phyloP scores from a whole-genome alignment of 2,329 filamentous ascomycete species.

The Fusarium citri region DNA sequence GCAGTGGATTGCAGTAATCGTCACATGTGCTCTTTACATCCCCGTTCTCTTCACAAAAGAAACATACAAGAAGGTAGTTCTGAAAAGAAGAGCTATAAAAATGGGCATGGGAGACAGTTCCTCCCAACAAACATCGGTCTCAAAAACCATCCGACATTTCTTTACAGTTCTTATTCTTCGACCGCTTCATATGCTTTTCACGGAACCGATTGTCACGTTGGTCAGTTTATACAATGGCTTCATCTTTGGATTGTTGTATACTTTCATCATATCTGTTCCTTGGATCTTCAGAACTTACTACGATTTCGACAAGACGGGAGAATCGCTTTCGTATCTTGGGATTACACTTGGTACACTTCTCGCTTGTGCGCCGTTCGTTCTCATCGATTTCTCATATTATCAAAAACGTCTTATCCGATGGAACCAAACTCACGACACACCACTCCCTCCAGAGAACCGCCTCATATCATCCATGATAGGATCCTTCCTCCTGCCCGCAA shows the following conservation, averaged over 20 bases:
- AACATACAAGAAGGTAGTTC: conserved; percentile 30
- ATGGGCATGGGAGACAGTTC: conserved; percentile 29
- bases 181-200: conserved; percentile 30
- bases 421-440: neutral
- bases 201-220: conserved; percentile 23
- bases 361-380: conserved; percentile 19
- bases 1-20: conserved; percentile 27
- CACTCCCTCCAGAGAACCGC: conserved; percentile 13
- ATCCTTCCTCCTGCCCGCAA: conserved; percentile 15
- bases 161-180: conserved; percentile 33
- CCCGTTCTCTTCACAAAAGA: conserved; percentile 27
- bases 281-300: conserved; percentile 33
- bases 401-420: conserved; percentile 20
- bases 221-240: conserved; percentile 34
- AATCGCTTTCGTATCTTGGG: conserved; percentile 24
- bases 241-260: conserved; percentile 31
- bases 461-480: conserved; percentile 29
- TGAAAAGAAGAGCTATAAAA: conserved; percentile 12
- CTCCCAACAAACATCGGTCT: conserved; percentile 18
- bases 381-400: conserved; percentile 30
- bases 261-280: conserved; percentile 27
- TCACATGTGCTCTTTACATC: conserved; percentile 12
- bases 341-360: conserved; percentile 26
- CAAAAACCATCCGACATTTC: conserved; percentile 6
- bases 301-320: neutral